Percentiles rank a stretch among this genome's conserved stretches.
phyloP scores from a whole-genome alignment of 2,329 filamentous ascomycete species.

The Pyrenophora tritici-repentis region DNA sequence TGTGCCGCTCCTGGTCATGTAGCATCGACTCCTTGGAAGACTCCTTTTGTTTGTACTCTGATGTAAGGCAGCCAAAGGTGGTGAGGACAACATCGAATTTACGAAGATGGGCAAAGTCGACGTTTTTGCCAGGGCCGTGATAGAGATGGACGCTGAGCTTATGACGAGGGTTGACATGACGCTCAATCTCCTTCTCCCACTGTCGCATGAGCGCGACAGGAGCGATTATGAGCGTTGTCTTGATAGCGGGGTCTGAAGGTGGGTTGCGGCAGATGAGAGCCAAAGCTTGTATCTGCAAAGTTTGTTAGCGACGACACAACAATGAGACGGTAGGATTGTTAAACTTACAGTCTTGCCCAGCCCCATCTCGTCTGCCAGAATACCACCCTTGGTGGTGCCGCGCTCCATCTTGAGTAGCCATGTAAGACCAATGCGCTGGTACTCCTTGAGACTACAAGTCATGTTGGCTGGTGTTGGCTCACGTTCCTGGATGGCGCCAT shows the following conservation, averaged over 20 bases:
- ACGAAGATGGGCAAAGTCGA: slow-evolving; percentile 63
- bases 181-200: slow-evolving; percentile 79
- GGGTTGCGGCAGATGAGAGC: slow-evolving; percentile 73
- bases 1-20: slow-evolving; percentile 47
- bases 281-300: slow-evolving; percentile 64
- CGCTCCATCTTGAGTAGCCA: slow-evolving; percentile 79
- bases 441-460: slow-evolving; percentile 72
- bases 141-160: slow-evolving; percentile 69
- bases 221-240: slow-evolving; percentile 82
- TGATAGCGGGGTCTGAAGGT: slow-evolving; percentile 61
- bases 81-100: slow-evolving; percentile 76
- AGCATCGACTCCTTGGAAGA: slow-evolving; percentile 55
- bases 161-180: slow-evolving; percentile 66
- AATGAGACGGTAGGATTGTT: not conserved
- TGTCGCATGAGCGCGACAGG: slow-evolving; percentile 81
- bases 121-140: slow-evolving; percentile 64
- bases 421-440: slow-evolving; percentile 77
- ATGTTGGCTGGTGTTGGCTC: slow-evolving; percentile 73
- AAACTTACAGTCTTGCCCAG: slow-evolving; percentile 74
- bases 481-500: slow-evolving; percentile 58
- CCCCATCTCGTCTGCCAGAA: slow-evolving; percentile 70
- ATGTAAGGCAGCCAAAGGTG: slow-evolving; percentile 73
- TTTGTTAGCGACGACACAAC: not conserved
- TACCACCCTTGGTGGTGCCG: slow-evolving; percentile 73
- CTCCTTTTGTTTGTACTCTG: slow-evolving; percentile 68